Evolutionary conservation across 1,284 basidiomycete genomes (phyloP).

Genomic region (Moesziomyces sp.): DNA sequence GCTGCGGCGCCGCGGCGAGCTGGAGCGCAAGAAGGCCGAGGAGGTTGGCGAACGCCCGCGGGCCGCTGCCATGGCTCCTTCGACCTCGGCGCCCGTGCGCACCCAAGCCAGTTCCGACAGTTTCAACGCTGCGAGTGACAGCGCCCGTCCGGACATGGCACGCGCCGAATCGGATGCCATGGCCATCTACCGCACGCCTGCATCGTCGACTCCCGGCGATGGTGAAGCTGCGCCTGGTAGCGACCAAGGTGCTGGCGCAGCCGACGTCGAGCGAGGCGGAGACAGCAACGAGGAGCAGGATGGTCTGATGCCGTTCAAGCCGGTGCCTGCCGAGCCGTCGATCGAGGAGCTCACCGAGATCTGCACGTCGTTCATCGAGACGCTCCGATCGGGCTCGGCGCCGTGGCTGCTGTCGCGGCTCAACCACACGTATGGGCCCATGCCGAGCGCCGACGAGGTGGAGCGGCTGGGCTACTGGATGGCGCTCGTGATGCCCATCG

Average conservation of each 20-base stretch:
- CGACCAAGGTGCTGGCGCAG: neutral
- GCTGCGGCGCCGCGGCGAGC: constrained; percentile 25
- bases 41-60: constrained; percentile 13
- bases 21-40: constrained; percentile 34
- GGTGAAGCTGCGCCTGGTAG: neutral
- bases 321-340: constrained; percentile 67
- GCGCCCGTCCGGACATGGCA: constrained; percentile 20
- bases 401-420: constrained; percentile 91
- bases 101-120: neutral
- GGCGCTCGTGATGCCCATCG: constrained; percentile 89
- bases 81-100: constrained; percentile 18
- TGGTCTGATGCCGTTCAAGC: constrained; percentile 31
- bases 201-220: constrained; percentile 1
- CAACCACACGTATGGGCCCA: constrained; percentile 70
- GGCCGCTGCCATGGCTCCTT: constrained; percentile 13
- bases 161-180: constrained; percentile 26
- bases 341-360: constrained; percentile 79
- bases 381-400: constrained; percentile 82
- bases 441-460: constrained; percentile 55
- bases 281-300: constrained; percentile 6
- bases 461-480: constrained; percentile 75
- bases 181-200: constrained; percentile 28
- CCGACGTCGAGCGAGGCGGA: neutral
- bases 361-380: constrained; percentile 82
- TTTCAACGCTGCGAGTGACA: neutral